These are phyloP conservation scores for Crotalaria pallida DNA, from an alignment of 306 rosid species.

Conservation along the genomic window DNA sequence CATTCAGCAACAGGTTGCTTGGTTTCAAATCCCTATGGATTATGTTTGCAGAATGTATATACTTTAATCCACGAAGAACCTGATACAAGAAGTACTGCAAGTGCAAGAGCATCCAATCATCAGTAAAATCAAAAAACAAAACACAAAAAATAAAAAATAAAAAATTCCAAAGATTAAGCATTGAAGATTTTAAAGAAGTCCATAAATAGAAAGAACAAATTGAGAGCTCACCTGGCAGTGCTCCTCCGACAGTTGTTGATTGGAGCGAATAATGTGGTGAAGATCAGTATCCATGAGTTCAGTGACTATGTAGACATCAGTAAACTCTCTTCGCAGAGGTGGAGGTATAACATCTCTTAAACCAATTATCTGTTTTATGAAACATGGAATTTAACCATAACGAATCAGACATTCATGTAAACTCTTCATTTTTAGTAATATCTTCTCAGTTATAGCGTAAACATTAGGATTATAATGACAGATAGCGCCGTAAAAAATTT, in stretches of 20 bases:
- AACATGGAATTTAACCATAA: conserved; percentile 21
- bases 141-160: neutral
- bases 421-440: neutral
- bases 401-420: neutral
- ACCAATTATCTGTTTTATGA: conserved; percentile 59
- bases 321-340: conserved; percentile 80
- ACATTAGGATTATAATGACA: neutral
- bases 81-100: conserved; percentile 97
- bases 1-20: conserved; percentile 79
- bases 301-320: conserved; percentile 66
- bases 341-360: conserved; percentile 92
- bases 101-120: conserved; percentile 43
- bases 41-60: conserved; percentile 88
- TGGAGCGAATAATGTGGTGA: conserved; percentile 93
- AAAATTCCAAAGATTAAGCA: neutral
- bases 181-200: neutral
- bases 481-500: no score
- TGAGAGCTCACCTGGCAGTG: conserved; percentile 69
- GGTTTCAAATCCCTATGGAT: conserved; percentile 95
- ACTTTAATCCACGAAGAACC: conserved; percentile 89
- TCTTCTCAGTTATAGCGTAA: no score
- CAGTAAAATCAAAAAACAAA: conserved; percentile 17
- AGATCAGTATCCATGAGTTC: conserved; percentile 99
- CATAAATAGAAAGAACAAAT: neutral
- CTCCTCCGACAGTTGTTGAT: conserved; percentile 85